Base-by-base conservation (phyloP, 139 green algal genomes). In the Tetratostichococcus sp. region DNA sequence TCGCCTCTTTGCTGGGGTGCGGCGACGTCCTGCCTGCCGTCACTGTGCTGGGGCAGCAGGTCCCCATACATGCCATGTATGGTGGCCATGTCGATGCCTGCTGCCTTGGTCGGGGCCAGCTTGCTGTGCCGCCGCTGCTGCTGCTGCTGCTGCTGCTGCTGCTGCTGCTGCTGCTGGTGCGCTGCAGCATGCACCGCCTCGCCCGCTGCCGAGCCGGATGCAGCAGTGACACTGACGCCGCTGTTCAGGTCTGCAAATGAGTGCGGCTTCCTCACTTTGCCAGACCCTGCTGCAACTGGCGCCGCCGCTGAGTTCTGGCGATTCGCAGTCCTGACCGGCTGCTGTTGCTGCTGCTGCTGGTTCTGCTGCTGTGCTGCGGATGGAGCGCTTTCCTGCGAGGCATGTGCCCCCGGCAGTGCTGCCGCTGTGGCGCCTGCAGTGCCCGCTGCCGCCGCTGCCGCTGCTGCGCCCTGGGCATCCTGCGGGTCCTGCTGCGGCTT, bases 91-190 rank as follows among this genome's bases (percentile, higher is more conserved):
- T 62, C 50, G 50, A 62, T 62, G 50, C 14, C 50, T 25, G 50
- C 11, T 5, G 50, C 50, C 50, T 25, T 26, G 8, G 8, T 50
- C 8, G 39, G 39, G 8, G 39, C 8, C 39, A 22, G 39, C 39
- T 14, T 50, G 39, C 39, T 14, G 39, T 14, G 39, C 39, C 8
- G 39, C 39, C 14, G 39, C 39, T 14, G 26, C 65, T n/a, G 35
- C 65, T 70, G 65, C 69, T 71, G 74, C 65, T 1, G 14, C 66
- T 73, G 67, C 75, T 69, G 75, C n/a, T n/a, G n/a, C n/a, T n/a
- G n/a, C n/a, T n/a, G n/a, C n/a, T n/a, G n/a, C n/a, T n/a, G n/a
- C 70, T 68, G 67, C 50, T 19, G 30, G 30, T 57, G 70, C 42
- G 43, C 34, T 33, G 1, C 1, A 2, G 50, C 30, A 65, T 65